phyloP scores from a whole-genome alignment of 345 rosid species.

The Eucalyptus virginea region DNA sequence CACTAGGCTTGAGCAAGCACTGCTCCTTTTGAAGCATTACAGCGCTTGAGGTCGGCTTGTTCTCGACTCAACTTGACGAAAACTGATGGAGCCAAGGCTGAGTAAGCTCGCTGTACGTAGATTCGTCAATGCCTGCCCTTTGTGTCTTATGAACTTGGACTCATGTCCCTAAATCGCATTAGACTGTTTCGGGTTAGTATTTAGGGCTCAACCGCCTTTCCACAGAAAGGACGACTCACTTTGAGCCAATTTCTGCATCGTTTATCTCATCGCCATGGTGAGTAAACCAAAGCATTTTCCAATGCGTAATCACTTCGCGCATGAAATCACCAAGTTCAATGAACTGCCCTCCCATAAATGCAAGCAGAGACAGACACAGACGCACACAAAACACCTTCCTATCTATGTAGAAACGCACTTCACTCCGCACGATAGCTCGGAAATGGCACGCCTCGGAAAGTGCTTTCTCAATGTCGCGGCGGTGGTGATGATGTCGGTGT shows the following conservation, averaged over 20 bases:
- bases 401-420: not conserved
- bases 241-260: not conserved
- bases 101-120: not conserved
- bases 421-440: not conserved
- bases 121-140: not conserved
- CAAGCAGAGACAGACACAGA: not conserved
- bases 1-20: not conserved
- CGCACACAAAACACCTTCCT: not conserved
- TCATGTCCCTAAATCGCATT: not conserved
- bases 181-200: not conserved
- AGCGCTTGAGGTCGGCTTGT: not conserved
- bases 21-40: not conserved
- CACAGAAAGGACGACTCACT: not conserved
- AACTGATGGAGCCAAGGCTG: not conserved
- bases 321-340: not conserved
- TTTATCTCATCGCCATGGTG: not conserved
- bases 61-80: not conserved
- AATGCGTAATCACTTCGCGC: not conserved
- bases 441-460: not conserved
- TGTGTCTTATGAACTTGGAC: not conserved
- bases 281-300: not conserved
- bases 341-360: not conserved
- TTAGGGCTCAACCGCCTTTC: not conserved
- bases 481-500: not conserved
- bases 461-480: not conserved